phyloP scores from a whole-genome alignment of 108 stramenopile genomes.

The Pseudonitzschia multistriata region DNA sequence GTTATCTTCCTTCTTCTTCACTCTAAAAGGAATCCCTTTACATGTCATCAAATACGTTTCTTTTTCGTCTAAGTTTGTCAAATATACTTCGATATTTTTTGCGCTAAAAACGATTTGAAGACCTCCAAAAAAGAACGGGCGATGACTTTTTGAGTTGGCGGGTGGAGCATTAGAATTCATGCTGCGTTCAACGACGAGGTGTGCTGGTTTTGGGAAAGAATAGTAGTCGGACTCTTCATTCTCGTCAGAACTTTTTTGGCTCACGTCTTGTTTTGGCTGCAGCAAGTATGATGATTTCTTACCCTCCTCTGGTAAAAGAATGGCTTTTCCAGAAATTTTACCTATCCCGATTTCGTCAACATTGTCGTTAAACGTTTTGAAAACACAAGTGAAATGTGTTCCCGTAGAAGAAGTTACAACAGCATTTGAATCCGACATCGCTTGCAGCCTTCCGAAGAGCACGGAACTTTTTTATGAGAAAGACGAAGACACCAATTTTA shows the following conservation, averaged over 20 bases:
- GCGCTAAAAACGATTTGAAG: constrained; percentile 38
- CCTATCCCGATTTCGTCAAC: not conserved
- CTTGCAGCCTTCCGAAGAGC: too few species aligned
- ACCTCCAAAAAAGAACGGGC: constrained; percentile 39
- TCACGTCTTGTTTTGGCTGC: constrained; percentile 4
- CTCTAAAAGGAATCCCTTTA: constrained; percentile 30
- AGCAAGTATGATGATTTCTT: constrained; percentile 36
- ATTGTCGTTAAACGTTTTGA: constrained; percentile 5
- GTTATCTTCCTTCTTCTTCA: constrained; percentile 7
- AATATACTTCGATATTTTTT: constrained; percentile 29
- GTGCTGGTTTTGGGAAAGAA: constrained; percentile 26
- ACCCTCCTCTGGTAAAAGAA: constrained; percentile 23
- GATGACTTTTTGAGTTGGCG: not conserved
- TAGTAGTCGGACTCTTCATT: not conserved
- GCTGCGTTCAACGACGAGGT: constrained; percentile 21
- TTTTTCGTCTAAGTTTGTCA: constrained; percentile 28
- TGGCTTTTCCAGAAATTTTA: not conserved
- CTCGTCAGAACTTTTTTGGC: not conserved
- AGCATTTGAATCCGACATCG: not conserved
- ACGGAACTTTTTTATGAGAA: too few species aligned
- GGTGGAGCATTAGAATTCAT: not conserved
- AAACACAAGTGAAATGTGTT: constrained; percentile 9
- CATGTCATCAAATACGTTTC: constrained; percentile 39
- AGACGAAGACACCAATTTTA: too few species aligned
- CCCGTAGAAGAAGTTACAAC: not conserved